Evolutionary conservation across 202 grass and related monocot genomes (phyloP).

Genomic region (Dendrocalamus latiflorus): DNA sequence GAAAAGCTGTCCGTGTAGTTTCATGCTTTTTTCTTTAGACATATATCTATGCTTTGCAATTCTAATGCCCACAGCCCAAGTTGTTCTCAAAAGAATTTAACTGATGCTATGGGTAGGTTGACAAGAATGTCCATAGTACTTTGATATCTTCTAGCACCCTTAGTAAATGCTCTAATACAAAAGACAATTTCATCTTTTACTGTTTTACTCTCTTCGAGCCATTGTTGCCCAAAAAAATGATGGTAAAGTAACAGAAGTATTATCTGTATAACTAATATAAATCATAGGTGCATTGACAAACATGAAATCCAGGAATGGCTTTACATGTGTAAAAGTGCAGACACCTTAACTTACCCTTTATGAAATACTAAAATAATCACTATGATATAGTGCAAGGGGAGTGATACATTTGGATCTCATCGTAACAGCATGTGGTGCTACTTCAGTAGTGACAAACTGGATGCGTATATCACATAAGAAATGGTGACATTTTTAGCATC

Average conservation of each 20-base stretch:
- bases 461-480: neutral
- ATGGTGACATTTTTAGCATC: neutral
- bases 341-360: neutral
- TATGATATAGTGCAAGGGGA: neutral
- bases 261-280: neutral
- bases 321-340: neutral
- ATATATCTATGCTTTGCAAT: neutral
- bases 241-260: neutral
- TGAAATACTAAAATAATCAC: neutral
- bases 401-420: neutral
- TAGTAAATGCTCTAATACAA: neutral
- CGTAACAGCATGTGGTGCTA: neutral
- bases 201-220: neutral
- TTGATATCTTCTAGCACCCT: neutral
- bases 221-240: neutral
- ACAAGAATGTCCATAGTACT: neutral
- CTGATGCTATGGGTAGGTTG: neutral
- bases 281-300: neutral
- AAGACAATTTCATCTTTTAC: neutral
- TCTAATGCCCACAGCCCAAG: neutral
- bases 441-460: neutral
- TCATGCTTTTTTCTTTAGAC: neutral
- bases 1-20: neutral
- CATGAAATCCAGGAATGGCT: neutral
- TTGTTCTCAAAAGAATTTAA: neutral